Evolutionary conservation across 306 rosid species (phyloP), one percentile per base, ranked within the genome.

Genomic region (Vigna unguiculata): DNA sequence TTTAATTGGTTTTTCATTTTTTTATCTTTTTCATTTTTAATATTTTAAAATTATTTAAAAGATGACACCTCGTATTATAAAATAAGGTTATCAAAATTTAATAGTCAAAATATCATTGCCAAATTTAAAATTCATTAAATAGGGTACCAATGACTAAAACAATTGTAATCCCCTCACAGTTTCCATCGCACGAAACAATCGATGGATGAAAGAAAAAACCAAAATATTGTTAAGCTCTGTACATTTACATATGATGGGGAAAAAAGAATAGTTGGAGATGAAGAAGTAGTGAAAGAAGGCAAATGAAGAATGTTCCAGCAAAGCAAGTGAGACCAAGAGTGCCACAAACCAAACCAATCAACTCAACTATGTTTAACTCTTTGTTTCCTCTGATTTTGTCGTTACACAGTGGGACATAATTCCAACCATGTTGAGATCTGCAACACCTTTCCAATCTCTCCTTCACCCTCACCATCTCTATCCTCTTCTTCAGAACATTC

Each of bases 401-500:
- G 75, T 69, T 22, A 68, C 64, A 61, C 25, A 60, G 5, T 9
- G 38, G 16, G 4, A 51, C 47, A 75, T 88, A 81, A 57, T 90
- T 86, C 96, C 96, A 88, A 17, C 92, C 92, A 54, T 74, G 59
- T 34, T 79, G 70, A 22, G 67, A 54, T 62, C 57, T 83, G 51
- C 81, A 83, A 64, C 86, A 72, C 65, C 85, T 86, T 72, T 90
- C 88, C 12, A 90, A 73, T 62, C 51, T 81, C 77, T 86, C 96
- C 82, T 80, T 88, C 82, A 43, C 83, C 85, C 76, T 90, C 67
- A 86, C 76, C 46, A 80, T 53, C 49, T 85, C 85, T 53, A 88
- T 80, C 64, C 84, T 90, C 82, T 81, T 81, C 70, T 69, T 88
- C 9, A 90, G 78, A 69, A 85, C 84, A 43, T 46, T 51, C 84